phyloP scores from a whole-genome alignment of 805 yeast species.

The Suhomyces faveliae region DNA sequence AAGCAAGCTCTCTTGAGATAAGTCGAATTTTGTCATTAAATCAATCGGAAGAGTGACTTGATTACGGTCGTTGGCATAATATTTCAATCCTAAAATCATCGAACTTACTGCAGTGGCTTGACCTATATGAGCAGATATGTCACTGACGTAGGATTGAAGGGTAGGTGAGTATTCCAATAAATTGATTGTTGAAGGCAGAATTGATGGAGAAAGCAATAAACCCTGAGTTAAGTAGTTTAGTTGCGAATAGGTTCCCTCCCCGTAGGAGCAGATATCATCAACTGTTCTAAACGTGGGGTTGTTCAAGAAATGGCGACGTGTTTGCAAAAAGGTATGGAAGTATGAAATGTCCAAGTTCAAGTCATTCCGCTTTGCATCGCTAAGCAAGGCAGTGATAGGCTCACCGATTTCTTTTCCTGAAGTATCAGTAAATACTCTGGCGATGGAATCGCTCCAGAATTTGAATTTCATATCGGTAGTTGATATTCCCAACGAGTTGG shows the following conservation, averaged over 20 bases:
- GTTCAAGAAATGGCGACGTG: slow-evolving; percentile 53
- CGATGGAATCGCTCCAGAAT: slow-evolving; percentile 69
- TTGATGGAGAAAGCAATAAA: slow-evolving; percentile 51
- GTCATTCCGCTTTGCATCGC: slow-evolving; percentile 50
- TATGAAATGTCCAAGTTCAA: slow-evolving; percentile 51
- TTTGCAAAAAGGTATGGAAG: slow-evolving; percentile 58
- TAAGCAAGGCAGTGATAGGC: slow-evolving; percentile 61
- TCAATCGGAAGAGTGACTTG: slow-evolving; percentile 64
- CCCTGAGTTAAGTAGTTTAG: slow-evolving; percentile 66
- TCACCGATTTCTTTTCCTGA: slow-evolving; percentile 48
- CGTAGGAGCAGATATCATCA: slow-evolving; percentile 67
- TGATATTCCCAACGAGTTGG: slow-evolving; percentile 35
- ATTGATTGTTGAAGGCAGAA: slow-evolving; percentile 54
- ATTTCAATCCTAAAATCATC: slow-evolving; percentile 57
- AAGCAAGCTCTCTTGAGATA: slow-evolving; percentile 65
- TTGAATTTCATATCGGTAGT: slow-evolving; percentile 57
- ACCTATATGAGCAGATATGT: slow-evolving; percentile 76
- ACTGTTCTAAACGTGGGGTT: slow-evolving; percentile 45
- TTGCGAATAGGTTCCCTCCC: slow-evolving; percentile 79
- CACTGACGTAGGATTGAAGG: slow-evolving; percentile 48
- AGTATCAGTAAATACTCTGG: slow-evolving; percentile 39
- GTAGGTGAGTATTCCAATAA: slow-evolving; percentile 46
- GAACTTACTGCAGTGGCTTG: slow-evolving; percentile 75
- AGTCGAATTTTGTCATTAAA: slow-evolving; percentile 46
- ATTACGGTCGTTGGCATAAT: slow-evolving; percentile 50